Conservation (phyloP, 2,329 filamentous ascomycete species). For the Keithomyces neogunnii region DNA sequence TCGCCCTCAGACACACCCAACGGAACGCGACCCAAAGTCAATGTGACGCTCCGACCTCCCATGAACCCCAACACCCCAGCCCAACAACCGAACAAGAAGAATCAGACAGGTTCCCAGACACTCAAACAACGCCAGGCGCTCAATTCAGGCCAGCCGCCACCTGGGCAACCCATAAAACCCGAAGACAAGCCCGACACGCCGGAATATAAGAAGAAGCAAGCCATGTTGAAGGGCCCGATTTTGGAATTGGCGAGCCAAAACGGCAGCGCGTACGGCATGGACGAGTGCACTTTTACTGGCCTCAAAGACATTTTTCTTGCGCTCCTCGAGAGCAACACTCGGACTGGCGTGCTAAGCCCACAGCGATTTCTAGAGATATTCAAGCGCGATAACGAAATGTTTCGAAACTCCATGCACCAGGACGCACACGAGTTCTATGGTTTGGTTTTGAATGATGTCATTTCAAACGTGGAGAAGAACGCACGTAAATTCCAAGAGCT, state of each 20-base stretch:
- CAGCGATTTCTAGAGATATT: slow-evolving; percentile 91
- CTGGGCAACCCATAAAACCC: slow-evolving; percentile 53
- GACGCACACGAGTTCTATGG: slow-evolving; percentile 98
- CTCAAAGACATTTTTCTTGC: slow-evolving; percentile 95
- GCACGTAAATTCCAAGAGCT: slow-evolving; percentile 55
- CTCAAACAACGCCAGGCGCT: slow-evolving; percentile 47
- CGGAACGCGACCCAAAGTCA: slow-evolving; percentile 44
- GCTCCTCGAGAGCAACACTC: slow-evolving; percentile 69
- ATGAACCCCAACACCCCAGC: slow-evolving; percentile 37
- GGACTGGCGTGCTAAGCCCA: slow-evolving; percentile 85
- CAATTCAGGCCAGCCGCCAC: slow-evolving; percentile 44
- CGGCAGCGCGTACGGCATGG: slow-evolving; percentile 75
- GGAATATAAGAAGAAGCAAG: slow-evolving; percentile 97
- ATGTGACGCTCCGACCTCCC: slow-evolving; percentile 52
- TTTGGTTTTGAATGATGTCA: slow-evolving; percentile 88
- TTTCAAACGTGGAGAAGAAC: slow-evolving; percentile 86
- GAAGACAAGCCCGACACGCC: slow-evolving; percentile 93
- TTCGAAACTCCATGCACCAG: slow-evolving; percentile 93
- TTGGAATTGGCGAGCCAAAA: slow-evolving; percentile 79
- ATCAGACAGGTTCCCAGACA: slow-evolving; percentile 46
- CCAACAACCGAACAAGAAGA: slow-evolving; percentile 38
- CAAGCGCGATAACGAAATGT: slow-evolving; percentile 93
- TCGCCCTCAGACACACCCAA: slow-evolving; percentile 63
- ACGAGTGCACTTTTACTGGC: slow-evolving; percentile 88
- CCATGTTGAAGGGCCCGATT: slow-evolving; percentile 78